Base-by-base conservation (phyloP, 345 rosid genomes). In the Populus davidiana region DNA sequence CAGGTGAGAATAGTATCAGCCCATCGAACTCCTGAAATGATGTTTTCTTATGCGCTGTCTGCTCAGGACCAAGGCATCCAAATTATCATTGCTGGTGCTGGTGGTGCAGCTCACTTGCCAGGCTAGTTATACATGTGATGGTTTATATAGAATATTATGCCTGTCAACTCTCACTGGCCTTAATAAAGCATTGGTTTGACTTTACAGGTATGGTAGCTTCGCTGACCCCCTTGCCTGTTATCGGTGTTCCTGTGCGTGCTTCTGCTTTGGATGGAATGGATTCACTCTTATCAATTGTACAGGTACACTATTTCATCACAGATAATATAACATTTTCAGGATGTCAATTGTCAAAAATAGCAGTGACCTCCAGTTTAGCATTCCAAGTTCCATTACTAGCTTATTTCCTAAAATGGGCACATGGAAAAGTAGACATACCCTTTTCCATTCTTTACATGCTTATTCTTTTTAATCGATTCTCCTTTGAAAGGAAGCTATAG, bases 91-190 rank as follows among this genome's bases (percentile, higher is more conserved):
- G 97, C 98, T 54, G 99, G 98, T 71, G 99, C 99, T 79, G 98
- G 99, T 80, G 99, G 98, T 71, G 98, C 99, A 65, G 97, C 97
- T 63, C 99, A 96, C 86, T 87, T 96, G 74, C 98, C 98, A 81
- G 97, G 98, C 72, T 71, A 87, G 87, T 83, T 74, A 8, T 52
- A 9, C 29, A 67, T 31, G 25, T 67, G 33, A 2, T 56, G 5
- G 70, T 67, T 20, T 43, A 18, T 59, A 31, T 67, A 38, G 29
- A 64, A 59, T 21, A 11, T 21, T 7, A 33, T 67, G 9, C 49
- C 20, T 67, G 20, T 64, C 64, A 21, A 44, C 33, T 54, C 36
- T 74, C 17, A n/a, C 2, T 75, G 41, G 18, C n/a, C 39, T 67
- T 35, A 68, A 70, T 62, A 41, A 39, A 56, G 17, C 39, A 38